phyloP scores from a whole-genome alignment of 2,329 filamentous ascomycete genomes.

The Albifimbria verrucaria region DNA sequence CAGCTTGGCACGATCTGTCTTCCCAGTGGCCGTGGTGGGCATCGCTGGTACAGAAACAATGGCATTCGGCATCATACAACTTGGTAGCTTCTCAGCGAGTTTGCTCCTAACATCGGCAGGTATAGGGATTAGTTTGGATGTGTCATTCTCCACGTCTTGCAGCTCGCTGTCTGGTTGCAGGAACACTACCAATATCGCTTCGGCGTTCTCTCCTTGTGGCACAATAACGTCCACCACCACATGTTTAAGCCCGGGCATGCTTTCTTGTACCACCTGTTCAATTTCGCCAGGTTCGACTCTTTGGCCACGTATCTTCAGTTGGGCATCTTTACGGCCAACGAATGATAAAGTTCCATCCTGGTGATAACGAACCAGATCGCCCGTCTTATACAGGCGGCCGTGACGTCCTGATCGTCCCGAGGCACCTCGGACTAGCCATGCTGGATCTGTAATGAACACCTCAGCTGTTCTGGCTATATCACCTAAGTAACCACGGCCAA shows the following conservation, averaged over 20 bases:
- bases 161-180: too few species aligned
- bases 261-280: slow-evolving; percentile 1
- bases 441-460: slow-evolving; percentile 26
- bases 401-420: slow-evolving; percentile 19
- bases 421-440: slow-evolving; percentile 10
- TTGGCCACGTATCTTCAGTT: slow-evolving; percentile 55
- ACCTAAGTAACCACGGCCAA: slow-evolving; percentile 19
- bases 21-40: slow-evolving; percentile 12
- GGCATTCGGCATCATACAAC: slow-evolving; percentile 31
- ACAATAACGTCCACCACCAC: neutral
- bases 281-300: slow-evolving; percentile 40
- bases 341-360: slow-evolving; percentile 33
- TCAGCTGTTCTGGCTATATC: slow-evolving; percentile 16
- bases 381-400: slow-evolving; percentile 16
- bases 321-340: slow-evolving; percentile 49
- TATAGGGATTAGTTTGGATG: neutral
- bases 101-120: slow-evolving; percentile 5
- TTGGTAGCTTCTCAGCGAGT: slow-evolving; percentile 30
- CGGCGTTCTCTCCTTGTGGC: neutral
- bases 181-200: too few species aligned
- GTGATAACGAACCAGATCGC: slow-evolving; percentile 21
- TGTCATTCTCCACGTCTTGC: too few species aligned
- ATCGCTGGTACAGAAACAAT: slow-evolving; percentile 20
- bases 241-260: neutral
- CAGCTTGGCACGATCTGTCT: slow-evolving; percentile 10